These are phyloP conservation scores for Sarocladium brachiariae DNA, from an alignment of 2,329 filamentous ascomycete species.

Conservation along the genomic window DNA sequence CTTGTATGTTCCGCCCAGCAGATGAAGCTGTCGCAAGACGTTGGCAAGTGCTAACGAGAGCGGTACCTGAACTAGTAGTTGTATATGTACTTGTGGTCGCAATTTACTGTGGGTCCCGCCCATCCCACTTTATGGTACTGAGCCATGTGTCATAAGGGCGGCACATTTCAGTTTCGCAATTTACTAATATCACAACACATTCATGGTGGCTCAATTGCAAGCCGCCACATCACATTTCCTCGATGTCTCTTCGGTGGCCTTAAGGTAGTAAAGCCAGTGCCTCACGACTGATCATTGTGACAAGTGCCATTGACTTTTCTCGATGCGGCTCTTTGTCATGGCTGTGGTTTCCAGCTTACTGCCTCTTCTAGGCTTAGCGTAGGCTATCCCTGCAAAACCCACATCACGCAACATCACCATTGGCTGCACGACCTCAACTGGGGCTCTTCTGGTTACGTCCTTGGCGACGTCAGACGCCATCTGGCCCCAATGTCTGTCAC, in stretches of 20 bases:
- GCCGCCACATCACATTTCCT: too few relatives aligned
- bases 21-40: neutral
- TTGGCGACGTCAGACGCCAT: slow-evolving; percentile 8
- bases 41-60: neutral
- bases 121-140: neutral
- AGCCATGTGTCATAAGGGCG: neutral
- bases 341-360: neutral
- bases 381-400: neutral
- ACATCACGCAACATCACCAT: slow-evolving; percentile 4
- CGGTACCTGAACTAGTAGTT: neutral
- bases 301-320: too few relatives aligned
- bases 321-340: too few relatives aligned
- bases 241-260: too few relatives aligned
- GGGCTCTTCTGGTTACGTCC: slow-evolving; percentile 8
- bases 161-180: neutral
- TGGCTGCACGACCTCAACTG: neutral
- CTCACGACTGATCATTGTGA: too few relatives aligned
- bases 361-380: neutral
- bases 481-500: slow-evolving; percentile 2
- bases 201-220: neutral
- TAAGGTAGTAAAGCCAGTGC: too few relatives aligned
- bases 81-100: too few relatives aligned
- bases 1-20: neutral
- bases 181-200: neutral
- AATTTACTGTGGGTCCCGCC: neutral